Base-by-base conservation (phyloP, 2,329 filamentous ascomycete genomes). In the Tolypocladium pustulatum region DNA sequence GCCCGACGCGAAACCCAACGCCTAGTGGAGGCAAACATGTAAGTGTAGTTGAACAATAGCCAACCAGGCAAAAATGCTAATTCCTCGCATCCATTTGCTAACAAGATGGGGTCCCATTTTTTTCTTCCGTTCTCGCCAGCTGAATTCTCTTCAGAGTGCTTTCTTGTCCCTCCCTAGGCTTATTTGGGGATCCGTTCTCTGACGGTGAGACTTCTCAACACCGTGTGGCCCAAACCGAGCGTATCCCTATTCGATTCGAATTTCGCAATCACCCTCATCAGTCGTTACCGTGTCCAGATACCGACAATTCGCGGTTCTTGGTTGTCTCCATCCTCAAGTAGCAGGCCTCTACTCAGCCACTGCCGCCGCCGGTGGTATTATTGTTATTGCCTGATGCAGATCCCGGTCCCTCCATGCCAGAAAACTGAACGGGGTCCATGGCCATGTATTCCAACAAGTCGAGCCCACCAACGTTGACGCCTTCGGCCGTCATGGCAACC, bases 361-460 rank as follows among this genome's bases (percentile, higher is more conserved):
- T 43, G 25, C 41, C 22, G 20, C 40, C 22, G 57, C 22, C 43
- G 34, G 7, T 34, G 37, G 40, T 36, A 22, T 43, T 34, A 22
- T 43, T 54, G 58, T 36, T 46, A 22, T 41, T 36, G 13, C 59
- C 60, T 3, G 32, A 40, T 9, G 57, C 49, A 15, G 67, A 65
- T 17, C 63, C 61, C 6, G 68, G 62, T 2, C 65, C 66, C 9
- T 72, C 69, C 17, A 72, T 56, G 20, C 68, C 68, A 1, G 76
- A 72, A 53, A 77, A 78, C 43, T 75, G 73, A 40, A 69, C 68
- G 4, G 73, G 69, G 43, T 83, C 84, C 79, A 86, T 83, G 9
- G 82, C 81, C 83, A 87, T 86, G 62, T 84, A 87, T 66, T 88
- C 85, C 17, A 88, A 76, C 64, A 88, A 67, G 66, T 88, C 85